Conservation (phyloP, 345 rosid species). For the Linum lewisii region DNA sequence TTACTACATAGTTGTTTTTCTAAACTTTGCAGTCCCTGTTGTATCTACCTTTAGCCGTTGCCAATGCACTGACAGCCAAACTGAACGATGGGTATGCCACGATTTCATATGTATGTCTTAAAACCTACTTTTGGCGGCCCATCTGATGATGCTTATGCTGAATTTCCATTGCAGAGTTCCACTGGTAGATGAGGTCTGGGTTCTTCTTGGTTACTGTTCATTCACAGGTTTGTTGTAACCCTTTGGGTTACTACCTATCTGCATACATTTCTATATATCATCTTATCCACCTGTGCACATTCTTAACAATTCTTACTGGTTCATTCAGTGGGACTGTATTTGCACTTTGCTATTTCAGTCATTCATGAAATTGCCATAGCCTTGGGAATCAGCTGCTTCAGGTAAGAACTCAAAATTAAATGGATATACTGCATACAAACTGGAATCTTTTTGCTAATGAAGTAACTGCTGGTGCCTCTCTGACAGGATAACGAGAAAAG, state of each 20-base stretch:
- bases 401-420: slow-evolving; percentile 29
- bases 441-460: neutral
- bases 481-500: slow-evolving; percentile 87
- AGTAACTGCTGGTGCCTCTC: neutral
- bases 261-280: too few relatives aligned
- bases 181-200: slow-evolving; percentile 81
- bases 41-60: slow-evolving; percentile 90
- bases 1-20: neutral
- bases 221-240: slow-evolving; percentile 47
- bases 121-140: neutral
- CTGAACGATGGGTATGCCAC: slow-evolving; percentile 82
- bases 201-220: slow-evolving; percentile 81
- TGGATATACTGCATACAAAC: neutral
- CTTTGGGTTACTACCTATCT: slow-evolving; percentile 1
- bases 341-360: slow-evolving; percentile 89
- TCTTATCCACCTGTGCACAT: neutral
- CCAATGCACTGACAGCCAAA: slow-evolving; percentile 84
- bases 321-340: slow-evolving; percentile 51
- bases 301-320: slow-evolving; percentile 7
- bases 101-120: slow-evolving; percentile 2
- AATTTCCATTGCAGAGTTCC: slow-evolving; percentile 54
- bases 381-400: slow-evolving; percentile 95
- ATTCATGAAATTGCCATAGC: slow-evolving; percentile 86
- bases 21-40: slow-evolving; percentile 58
- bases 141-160: slow-evolving; percentile 10